Base-by-base conservation (phyloP, 192 early-diverging fungal genomes). In the Chytriomyces confervae region DNA sequence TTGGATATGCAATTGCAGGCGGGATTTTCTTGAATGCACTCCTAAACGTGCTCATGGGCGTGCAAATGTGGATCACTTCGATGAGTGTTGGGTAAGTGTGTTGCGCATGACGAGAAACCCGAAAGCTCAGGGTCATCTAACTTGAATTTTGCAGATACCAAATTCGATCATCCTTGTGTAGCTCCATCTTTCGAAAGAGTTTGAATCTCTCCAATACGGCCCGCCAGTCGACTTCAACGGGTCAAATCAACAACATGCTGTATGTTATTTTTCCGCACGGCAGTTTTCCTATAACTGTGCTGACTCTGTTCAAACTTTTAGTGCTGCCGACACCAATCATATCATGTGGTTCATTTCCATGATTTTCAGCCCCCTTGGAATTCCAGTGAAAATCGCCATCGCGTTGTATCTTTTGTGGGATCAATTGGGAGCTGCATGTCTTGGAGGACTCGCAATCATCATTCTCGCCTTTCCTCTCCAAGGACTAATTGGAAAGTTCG, bases 181-280 rank as follows among this genome's bases (percentile, higher is more conserved):
- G 62, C 27, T 44, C 63, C 51, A 68, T 80, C 29, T 80, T 75
- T 60, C 79, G 72, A 10, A 80, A 80, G 49, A 50, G 65, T 6
- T 29, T 80, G 71, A 9, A 23, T 36, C 63, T 80, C 24, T 62
- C 64, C 48, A 65, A 65, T 45, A 51, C 72, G 6, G 24, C 65
- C 10, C 62, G 79, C 10, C 72, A 75, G 66, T 43, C 48, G 10
- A 80, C 79, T 7, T 80, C 79, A 9, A 53, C 63, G 0, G 79
- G 79, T 7, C 79, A 80, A 62, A 66, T 80, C 51, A 75, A 67
- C 64, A 80, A 80, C 66, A 51, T 68, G 49, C 36, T 80, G 67
- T n/a, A 44, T 23, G 57, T 60, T 60, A 16, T 4, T 60, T 60
- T 4, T 60, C 2, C 20, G 20, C 20, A 2, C 36, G 4, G 20